Base-by-base conservation (phyloP, 208 protist genomes). In the Crithidia acanthocephali region DNA sequence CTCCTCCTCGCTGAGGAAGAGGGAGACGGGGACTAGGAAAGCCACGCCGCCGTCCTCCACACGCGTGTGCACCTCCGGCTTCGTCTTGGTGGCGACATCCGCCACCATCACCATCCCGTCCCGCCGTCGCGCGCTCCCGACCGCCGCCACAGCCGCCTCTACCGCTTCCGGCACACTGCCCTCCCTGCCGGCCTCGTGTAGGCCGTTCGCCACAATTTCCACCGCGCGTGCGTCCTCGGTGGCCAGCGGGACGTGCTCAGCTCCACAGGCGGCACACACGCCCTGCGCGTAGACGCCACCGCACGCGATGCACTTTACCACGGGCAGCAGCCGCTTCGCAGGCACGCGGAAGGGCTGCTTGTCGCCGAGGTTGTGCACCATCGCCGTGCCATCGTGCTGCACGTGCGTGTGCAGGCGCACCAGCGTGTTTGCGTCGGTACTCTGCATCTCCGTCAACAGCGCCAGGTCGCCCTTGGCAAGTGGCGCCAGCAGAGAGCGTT, bases 251-350 rank as follows among this genome's bases (percentile, higher is more conserved):
- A 23, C 37, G 68, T 91, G 86, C 30, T 61, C 56, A 10, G 57
- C 25, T 23, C 68, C 68, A 25, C 22, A 72, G 23, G 53, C 58
- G 6, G 70, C 25, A 61, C 80, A 91, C 2, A 69, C 50, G 6
- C 30, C 67, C 18, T 52, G 45, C 47, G 82, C 74, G 72, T 86
- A 86, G 27, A 75, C 42, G 22, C 57, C 69, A 13, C 61, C 65
- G 62, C 86, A 91, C 15, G 60, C 9, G 64, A 75, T 69, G 50
- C 86, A 91, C 68, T 85, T 83, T 6, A 72, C 25, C 11, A 91
- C 45, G 9, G 86, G 86, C 8, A 91, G 47, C 15, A 91, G 79
- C 47, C 73, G 63, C 59, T 78, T 72, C 15, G 74, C 61, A 5
- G 56, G 76, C 13, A 83, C 76, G 22, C 70, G 60, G 58, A 78